Conservation (phyloP, 805 yeast species). For the Kuraishia capsulata region DNA sequence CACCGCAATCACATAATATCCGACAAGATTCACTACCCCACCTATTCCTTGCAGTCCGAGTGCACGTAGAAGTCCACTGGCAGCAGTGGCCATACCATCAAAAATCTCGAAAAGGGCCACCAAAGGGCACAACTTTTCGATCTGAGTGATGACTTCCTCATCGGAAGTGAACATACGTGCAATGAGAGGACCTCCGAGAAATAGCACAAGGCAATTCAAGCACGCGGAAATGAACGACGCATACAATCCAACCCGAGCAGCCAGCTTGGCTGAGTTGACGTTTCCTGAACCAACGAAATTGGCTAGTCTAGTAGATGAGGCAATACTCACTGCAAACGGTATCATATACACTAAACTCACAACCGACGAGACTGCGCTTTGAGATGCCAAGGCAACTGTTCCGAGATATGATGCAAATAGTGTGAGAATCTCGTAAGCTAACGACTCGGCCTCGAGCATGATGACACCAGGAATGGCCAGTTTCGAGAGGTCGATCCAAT, state of each 20-base stretch:
- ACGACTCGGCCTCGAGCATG: slow-evolving; percentile 47
- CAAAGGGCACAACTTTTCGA: slow-evolving; percentile 51
- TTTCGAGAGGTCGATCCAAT: slow-evolving; percentile 30
- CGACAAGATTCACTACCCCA: slow-evolving; percentile 51
- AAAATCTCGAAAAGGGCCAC: slow-evolving; percentile 57
- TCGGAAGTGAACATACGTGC: slow-evolving; percentile 58
- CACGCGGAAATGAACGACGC: slow-evolving; percentile 23
- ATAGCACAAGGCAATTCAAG: slow-evolving; percentile 34
- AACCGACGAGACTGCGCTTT: slow-evolving; percentile 42
- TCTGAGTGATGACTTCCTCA: slow-evolving; percentile 40
- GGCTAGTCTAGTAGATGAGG: slow-evolving; percentile 48
- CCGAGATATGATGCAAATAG: slow-evolving; percentile 44
- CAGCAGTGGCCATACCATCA: slow-evolving; percentile 64
- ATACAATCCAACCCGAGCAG: slow-evolving; percentile 32
- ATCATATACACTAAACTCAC: slow-evolving; percentile 43
- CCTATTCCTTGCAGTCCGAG: slow-evolving; percentile 72
- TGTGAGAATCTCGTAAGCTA: slow-evolving; percentile 51
- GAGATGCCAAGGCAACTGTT: slow-evolving; percentile 45
- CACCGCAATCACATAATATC: slow-evolving; percentile 39
- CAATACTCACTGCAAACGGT: slow-evolving; percentile 51
- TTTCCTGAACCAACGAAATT: slow-evolving; percentile 37
- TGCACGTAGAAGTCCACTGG: slow-evolving; percentile 67
- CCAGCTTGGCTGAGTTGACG: slow-evolving; percentile 24
- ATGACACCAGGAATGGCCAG: slow-evolving; percentile 45
- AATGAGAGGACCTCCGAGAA: slow-evolving; percentile 36